Base-by-base conservation (phyloP, 805 yeast species). In the Candida schatavii region DNA sequence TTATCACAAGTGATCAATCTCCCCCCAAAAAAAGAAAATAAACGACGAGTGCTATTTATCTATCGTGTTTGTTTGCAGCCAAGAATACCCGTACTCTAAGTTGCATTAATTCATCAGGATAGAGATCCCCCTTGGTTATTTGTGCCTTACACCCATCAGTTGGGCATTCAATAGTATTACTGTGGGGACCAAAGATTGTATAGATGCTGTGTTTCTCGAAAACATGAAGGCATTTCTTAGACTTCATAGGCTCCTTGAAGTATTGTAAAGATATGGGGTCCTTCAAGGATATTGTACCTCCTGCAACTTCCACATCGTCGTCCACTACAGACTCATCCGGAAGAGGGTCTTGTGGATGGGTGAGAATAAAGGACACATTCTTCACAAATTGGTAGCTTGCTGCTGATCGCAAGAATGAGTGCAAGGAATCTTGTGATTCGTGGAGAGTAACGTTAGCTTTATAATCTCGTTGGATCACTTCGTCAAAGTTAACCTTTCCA, bases 231-330 rank as follows among this genome's bases (percentile, higher is more conserved):
- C 95, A 86, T 23, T 55, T 59, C 20, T 51, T 59, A 2, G 83
- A 77, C n/a, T 65, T 72, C 51, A 77, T 66, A 0, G 95, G 93
- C 3, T 61, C 62, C 18, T 58, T 65, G 57, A 77, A 83, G 33
- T 66, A 57, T 40, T 71, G 66, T 44, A 75, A 54, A 0, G 89
- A 77, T 11, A 85, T 67, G 0, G 91, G 91, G 55, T 90, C 88
- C 20, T 68, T 72, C 43, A 86, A 55, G 36, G 81, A 79, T n/a
- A 86, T 66, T 28, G 64, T 75, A 29, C 93, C 93, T 42, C 93
- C 95, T 7, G 77, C 79, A 4, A 85, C 74, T 32, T 72, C 77
- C 25, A 85, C 35, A 18, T 83, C 91, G 18, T 81, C 87, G 29
- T 77, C 82, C 11, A 18, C 19, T 7, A 11, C 11, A 10, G 54